Conservation (phyloP, 352 stramenopile genomes). For the Globisporangium megalacanthum region DNA sequence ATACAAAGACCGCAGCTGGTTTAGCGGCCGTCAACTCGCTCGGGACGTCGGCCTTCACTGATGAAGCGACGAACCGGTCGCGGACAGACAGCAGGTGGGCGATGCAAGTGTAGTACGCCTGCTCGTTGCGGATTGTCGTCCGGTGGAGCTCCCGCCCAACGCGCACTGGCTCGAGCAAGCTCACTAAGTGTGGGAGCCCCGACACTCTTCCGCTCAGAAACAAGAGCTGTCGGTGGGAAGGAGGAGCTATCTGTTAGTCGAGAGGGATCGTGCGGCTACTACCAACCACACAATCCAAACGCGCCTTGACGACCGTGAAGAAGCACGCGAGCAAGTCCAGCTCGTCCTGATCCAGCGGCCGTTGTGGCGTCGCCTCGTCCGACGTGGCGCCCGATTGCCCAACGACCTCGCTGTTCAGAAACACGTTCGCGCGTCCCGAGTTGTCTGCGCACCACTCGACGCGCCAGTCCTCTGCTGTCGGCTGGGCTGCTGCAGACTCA, state of each 20-base stretch:
- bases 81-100: slow-evolving; percentile 66
- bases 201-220: slow-evolving; percentile 63
- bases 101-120: slow-evolving; percentile 88
- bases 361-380: not conserved
- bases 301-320: slow-evolving; percentile 75
- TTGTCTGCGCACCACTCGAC: slow-evolving; percentile 24
- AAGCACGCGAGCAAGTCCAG: slow-evolving; percentile 75
- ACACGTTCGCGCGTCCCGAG: slow-evolving; percentile 20
- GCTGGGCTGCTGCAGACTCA: not conserved
- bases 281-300: not conserved
- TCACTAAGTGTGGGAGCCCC: slow-evolving; percentile 44
- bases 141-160: slow-evolving; percentile 54
- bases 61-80: slow-evolving; percentile 10
- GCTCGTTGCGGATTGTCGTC: slow-evolving; percentile 82
- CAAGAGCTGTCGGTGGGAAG: slow-evolving; percentile 32
- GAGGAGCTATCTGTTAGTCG: too few species aligned
- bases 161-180: slow-evolving; percentile 61
- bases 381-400: not conserved
- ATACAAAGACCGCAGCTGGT: slow-evolving; percentile 60
- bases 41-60: not conserved
- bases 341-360: slow-evolving; percentile 31
- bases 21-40: slow-evolving; percentile 2
- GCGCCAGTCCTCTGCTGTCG: slow-evolving; percentile 9
- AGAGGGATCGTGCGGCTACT: too few species aligned
- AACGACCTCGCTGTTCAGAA: not conserved